A percentile compares a stretch with the other conserved stretches of the same genome.
Evolutionary conservation across 2,329 filamentous ascomycete species (phyloP).

Genomic region (Pyrenochaeta sp.): DNA sequence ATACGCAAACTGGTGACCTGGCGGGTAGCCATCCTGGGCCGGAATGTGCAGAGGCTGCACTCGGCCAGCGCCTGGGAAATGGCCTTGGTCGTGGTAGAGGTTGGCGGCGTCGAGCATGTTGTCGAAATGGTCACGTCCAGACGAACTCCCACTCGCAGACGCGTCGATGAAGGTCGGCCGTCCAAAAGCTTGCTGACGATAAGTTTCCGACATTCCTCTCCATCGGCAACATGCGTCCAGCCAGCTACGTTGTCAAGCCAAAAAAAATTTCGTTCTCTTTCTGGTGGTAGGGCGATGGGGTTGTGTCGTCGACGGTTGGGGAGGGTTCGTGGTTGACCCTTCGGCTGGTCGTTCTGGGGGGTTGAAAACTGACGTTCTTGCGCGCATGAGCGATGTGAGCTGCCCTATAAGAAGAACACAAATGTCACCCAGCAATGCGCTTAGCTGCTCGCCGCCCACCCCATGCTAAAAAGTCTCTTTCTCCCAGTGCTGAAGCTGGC

Average conservation of each 20-base stretch:
- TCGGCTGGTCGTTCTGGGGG: slow-evolving; percentile 22
- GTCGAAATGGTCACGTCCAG: slow-evolving; percentile 48
- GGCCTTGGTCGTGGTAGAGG: slow-evolving; percentile 37
- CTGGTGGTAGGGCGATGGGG: slow-evolving; percentile 4
- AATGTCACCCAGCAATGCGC: slow-evolving; percentile 28
- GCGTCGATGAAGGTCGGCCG: slow-evolving; percentile 47
- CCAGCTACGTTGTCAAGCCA: neutral
- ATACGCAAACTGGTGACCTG: slow-evolving; percentile 26
- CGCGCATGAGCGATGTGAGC: slow-evolving; percentile 33
- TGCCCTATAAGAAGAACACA: slow-evolving; percentile 39
- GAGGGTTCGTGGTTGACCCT: slow-evolving; percentile 26
- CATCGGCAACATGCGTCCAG: slow-evolving; percentile 39
- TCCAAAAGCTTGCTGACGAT: slow-evolving; percentile 44
- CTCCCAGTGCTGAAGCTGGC: slow-evolving; percentile 16
- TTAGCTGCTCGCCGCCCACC: slow-evolving; percentile 22
- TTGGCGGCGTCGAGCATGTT: slow-evolving; percentile 35
- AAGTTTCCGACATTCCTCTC: slow-evolving; percentile 48
- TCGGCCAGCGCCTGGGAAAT: slow-evolving; percentile 25
- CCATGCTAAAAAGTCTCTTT: slow-evolving; percentile 27
- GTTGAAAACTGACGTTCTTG: slow-evolving; percentile 27
- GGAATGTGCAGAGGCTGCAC: slow-evolving; percentile 21
- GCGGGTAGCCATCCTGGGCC: slow-evolving; percentile 25
- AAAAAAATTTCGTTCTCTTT: slow-evolving; percentile 8
- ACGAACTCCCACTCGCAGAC: slow-evolving; percentile 50
- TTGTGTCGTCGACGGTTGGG: slow-evolving; percentile 9